These are phyloP conservation scores for Populus davidiana DNA, from an alignment of 345 rosid species.

Conservation along the genomic window DNA sequence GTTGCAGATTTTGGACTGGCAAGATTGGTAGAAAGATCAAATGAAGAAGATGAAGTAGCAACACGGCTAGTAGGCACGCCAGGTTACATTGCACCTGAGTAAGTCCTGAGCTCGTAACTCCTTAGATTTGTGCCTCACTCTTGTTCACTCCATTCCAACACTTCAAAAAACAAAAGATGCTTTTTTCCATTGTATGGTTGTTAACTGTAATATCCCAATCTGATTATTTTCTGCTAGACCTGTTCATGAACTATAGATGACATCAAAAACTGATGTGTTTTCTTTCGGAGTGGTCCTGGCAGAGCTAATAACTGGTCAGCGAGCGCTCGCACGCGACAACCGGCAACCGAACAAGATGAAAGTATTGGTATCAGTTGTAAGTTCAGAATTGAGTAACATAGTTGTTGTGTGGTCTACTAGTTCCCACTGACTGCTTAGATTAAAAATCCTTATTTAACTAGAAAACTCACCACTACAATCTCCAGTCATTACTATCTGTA, in stretches of 20 bases:
- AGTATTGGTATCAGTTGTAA: constrained; percentile 24
- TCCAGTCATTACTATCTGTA: too few relatives aligned
- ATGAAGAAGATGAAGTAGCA: constrained; percentile 26
- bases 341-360: constrained; percentile 24
- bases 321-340: constrained; percentile 24
- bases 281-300: constrained; percentile 43
- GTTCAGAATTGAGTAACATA: constrained; percentile 3
- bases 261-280: constrained; percentile 37
- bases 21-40: constrained; percentile 32
- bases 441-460: too few relatives aligned
- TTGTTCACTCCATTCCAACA: background rate
- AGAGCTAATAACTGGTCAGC: constrained; percentile 41
- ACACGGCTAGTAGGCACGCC: constrained; percentile 38
- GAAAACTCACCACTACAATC: too few relatives aligned
- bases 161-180: background rate
- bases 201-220: background rate
- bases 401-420: too few relatives aligned
- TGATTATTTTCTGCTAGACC: constrained; percentile 15
- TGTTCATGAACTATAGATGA: constrained; percentile 32
- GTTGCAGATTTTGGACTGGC: constrained; percentile 43
- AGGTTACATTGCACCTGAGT: constrained; percentile 41
- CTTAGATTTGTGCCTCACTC: background rate
- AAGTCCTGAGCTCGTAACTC: constrained; percentile 7
- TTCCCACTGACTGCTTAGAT: too few relatives aligned
- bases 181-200: background rate